Percentiles rank a stretch among this genome's conserved stretches.
Evolutionary conservation across 345 rosid species (phyloP).

Genomic region (Brassica juncea): DNA sequence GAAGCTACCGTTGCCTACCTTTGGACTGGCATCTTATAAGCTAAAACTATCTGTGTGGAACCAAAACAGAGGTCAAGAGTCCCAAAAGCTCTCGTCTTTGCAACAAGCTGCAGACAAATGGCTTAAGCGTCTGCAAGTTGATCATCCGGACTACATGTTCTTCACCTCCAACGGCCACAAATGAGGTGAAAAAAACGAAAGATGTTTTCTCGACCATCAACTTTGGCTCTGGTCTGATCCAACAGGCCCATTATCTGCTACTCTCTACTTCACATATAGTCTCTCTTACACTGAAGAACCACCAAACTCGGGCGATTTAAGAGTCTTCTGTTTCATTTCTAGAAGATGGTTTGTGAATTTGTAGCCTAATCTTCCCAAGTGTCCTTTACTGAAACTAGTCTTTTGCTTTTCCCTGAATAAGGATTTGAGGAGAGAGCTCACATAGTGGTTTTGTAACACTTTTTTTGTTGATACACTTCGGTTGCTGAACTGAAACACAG

Average conservation of each 20-base stretch:
- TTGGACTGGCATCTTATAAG: slow-evolving; percentile 86
- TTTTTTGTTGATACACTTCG: slow-evolving; percentile 19
- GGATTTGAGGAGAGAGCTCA: slow-evolving; percentile 18
- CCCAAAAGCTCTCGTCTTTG: slow-evolving; percentile 57
- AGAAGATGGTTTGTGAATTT: slow-evolving; percentile 39
- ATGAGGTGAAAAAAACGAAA: slow-evolving; percentile 42
- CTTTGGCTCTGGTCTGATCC: slow-evolving; percentile 21
- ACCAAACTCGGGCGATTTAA: slow-evolving; percentile 30
- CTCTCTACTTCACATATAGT: slow-evolving; percentile 28
- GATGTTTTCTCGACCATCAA: slow-evolving; percentile 14
- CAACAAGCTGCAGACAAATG: slow-evolving; percentile 65
- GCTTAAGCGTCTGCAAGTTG: slow-evolving; percentile 67
- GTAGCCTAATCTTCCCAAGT: slow-evolving; percentile 16
- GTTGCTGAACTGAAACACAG: slow-evolving; percentile 20
- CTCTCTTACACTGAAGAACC: slow-evolving; percentile 35
- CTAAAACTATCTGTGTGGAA: slow-evolving; percentile 78
- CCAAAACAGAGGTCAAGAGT: slow-evolving; percentile 52
- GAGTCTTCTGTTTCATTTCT: slow-evolving; percentile 29
- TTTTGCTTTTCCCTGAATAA: slow-evolving; percentile 22
- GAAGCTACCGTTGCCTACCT: slow-evolving; percentile 62
- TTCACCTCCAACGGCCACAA: slow-evolving; percentile 55
- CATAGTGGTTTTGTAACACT: slow-evolving; percentile 30
- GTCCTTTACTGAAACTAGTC: slow-evolving; percentile 21
- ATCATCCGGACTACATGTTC: slow-evolving; percentile 79
- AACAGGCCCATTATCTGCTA: slow-evolving; percentile 18